A percentile compares a stretch with the other conserved stretches of the same genome.
phyloP scores from a whole-genome alignment of 306 rosid species.

The Cicer yamashitae region DNA sequence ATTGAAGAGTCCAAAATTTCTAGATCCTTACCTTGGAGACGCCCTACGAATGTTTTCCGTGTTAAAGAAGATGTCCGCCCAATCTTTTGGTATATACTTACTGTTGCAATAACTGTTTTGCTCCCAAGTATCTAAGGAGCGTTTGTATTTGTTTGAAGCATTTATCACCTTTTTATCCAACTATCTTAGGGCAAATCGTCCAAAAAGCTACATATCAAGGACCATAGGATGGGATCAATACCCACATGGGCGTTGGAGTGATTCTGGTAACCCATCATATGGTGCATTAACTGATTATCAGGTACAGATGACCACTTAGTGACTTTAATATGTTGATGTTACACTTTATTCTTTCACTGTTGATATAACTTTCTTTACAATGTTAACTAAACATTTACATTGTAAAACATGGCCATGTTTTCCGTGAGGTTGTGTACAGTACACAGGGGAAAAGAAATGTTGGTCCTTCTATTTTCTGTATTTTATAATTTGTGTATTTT shows the following conservation, averaged over 20 bases:
- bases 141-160: slow-evolving; percentile 35
- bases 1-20: slow-evolving; percentile 84
- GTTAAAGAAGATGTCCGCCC: slow-evolving; percentile 89
- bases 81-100: slow-evolving; percentile 71
- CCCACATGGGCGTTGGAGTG: slow-evolving; percentile 96
- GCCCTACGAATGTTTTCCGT: slow-evolving; percentile 88
- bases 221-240: slow-evolving; percentile 96
- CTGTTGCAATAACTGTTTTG: slow-evolving; percentile 31
- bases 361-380: slow-evolving; percentile 7
- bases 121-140: slow-evolving; percentile 16
- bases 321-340: slow-evolving; percentile 31
- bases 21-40: slow-evolving; percentile 87
- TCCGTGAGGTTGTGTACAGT: too few species aligned
- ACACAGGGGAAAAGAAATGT: too few species aligned
- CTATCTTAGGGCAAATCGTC: slow-evolving; percentile 92
- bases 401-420: neutral
- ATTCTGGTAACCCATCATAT: slow-evolving; percentile 88
- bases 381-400: neutral
- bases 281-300: slow-evolving; percentile 88
- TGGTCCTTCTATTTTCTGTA: too few species aligned
- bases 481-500: too few species aligned
- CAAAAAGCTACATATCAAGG: slow-evolving; percentile 94
- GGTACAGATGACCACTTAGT: slow-evolving; percentile 52
- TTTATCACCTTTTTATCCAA: slow-evolving; percentile 45
- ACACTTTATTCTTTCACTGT: neutral